A percentile compares a stretch with the other conserved stretches of the same genome.
phyloP scores from a whole-genome alignment of 805 yeast genomes.

The Myxozyma neotropica region DNA sequence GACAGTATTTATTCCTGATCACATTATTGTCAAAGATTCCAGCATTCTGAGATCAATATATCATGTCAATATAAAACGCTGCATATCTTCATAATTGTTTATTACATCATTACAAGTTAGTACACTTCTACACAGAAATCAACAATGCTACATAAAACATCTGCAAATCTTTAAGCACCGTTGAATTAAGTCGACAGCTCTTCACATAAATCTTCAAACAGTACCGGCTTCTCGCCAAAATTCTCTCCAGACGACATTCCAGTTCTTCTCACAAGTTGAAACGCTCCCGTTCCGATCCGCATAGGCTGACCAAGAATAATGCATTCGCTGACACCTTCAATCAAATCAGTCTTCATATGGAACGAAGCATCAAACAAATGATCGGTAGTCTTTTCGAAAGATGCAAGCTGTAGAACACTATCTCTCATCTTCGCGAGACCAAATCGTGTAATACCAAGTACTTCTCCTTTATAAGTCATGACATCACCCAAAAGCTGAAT shows the following conservation, averaged over 20 bases:
- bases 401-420: constrained; percentile 93
- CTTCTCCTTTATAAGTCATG: constrained; percentile 98
- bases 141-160: not conserved
- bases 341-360: constrained; percentile 92
- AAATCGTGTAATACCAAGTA: constrained; percentile 95
- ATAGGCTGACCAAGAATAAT: constrained; percentile 97
- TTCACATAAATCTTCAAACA: constrained; percentile 48
- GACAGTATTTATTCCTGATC: no score
- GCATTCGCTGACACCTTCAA: constrained; percentile 98
- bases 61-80: no score
- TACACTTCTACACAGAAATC: not conserved
- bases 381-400: constrained; percentile 97
- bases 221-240: constrained; percentile 47
- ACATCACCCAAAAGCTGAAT: constrained; percentile 96
- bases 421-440: constrained; percentile 99
- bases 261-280: constrained; percentile 56
- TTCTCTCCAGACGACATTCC: constrained; percentile 17
- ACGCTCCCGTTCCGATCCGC: constrained; percentile 97
- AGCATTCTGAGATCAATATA: no score
- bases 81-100: not conserved
- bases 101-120: not conserved
- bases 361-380: constrained; percentile 98
- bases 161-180: no score
- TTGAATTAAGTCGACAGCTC: not conserved
- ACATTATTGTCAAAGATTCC: no score